Conservation (phyloP, 352 stramenopile species). For the Stephanocyclus meneghinianus region DNA sequence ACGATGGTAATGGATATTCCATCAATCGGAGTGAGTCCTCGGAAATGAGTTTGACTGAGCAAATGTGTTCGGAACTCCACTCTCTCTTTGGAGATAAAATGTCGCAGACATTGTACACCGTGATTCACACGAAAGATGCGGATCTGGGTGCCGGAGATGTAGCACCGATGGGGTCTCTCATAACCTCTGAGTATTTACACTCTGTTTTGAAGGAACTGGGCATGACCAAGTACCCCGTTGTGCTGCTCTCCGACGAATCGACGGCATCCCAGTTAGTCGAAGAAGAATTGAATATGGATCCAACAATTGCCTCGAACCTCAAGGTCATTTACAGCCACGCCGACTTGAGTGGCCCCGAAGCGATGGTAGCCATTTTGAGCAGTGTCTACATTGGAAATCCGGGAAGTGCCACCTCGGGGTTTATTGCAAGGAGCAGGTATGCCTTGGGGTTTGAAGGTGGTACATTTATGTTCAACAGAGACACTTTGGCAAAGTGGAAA, state of each 20-base stretch:
- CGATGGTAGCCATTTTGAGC: slow-evolving; percentile 19
- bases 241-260: slow-evolving; percentile 27
- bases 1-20: slow-evolving; percentile 21
- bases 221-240: slow-evolving; percentile 20
- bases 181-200: slow-evolving; percentile 15
- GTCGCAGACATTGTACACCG: slow-evolving; percentile 18
- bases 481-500: slow-evolving; percentile 17
- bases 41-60: background rate
- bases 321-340: slow-evolving; percentile 11
- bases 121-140: slow-evolving; percentile 21
- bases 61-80: slow-evolving; percentile 19
- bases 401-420: slow-evolving; percentile 4
- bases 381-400: slow-evolving; percentile 32
- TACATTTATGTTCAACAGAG: slow-evolving; percentile 13
- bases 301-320: slow-evolving; percentile 13
- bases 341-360: slow-evolving; percentile 5
- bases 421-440: slow-evolving; percentile 18
- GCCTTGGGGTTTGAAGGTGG: slow-evolving; percentile 9
- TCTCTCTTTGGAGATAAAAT: slow-evolving; percentile 13
- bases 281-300: slow-evolving; percentile 23
- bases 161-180: background rate
- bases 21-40: slow-evolving; percentile 8
- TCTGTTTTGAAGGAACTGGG: slow-evolving; percentile 18
- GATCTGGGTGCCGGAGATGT: background rate
- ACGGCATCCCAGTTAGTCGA: background rate